Percentiles rank a stretch among this genome's conserved stretches.
Evolutionary conservation across 2,329 filamentous ascomycete species (phyloP).

Genomic region (Alternaria arborescens): DNA sequence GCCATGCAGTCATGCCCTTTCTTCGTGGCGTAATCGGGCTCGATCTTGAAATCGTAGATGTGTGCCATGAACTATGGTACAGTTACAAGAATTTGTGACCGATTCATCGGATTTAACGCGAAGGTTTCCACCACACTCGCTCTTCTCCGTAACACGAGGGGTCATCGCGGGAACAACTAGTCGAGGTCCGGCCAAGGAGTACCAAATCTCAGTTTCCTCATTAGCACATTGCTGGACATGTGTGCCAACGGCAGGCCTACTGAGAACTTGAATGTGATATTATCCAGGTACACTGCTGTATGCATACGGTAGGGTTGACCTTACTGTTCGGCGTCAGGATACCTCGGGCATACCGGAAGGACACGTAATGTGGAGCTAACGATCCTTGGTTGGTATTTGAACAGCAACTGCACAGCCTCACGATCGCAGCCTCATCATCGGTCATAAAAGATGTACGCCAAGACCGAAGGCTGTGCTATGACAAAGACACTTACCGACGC

Average conservation of each 20-base stretch:
- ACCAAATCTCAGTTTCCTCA: background rate
- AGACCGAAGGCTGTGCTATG: background rate
- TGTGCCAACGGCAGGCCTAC: background rate
- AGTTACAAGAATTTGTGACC: background rate
- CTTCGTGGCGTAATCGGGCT: background rate
- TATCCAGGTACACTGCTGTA: background rate
- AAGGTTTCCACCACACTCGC: conserved; percentile 1
- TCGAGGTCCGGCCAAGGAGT: background rate
- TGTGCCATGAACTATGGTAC: conserved; percentile 2
- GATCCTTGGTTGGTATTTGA: conserved; percentile 4
- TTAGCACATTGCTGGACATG: background rate
- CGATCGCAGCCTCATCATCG: conserved; percentile 1
- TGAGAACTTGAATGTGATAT: background rate
- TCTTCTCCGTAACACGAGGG: conserved; percentile 9
- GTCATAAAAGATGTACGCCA: background rate
- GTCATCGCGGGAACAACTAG: background rate
- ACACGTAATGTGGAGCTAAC: conserved; percentile 10
- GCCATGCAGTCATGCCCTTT: conserved; percentile 6
- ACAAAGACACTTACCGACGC: background rate
- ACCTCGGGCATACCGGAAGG: conserved; percentile 6
- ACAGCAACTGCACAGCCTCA: conserved; percentile 1
- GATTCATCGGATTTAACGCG: background rate
- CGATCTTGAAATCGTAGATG: background rate
- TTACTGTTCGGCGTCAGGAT: background rate
- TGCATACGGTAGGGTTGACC: conserved; percentile 2